Percentiles rank a stretch among this genome's conserved stretches.
These are phyloP conservation scores for Aspergillus ibericus DNA, from an alignment of 2,329 filamentous ascomycete species.

Conservation along the genomic window DNA sequence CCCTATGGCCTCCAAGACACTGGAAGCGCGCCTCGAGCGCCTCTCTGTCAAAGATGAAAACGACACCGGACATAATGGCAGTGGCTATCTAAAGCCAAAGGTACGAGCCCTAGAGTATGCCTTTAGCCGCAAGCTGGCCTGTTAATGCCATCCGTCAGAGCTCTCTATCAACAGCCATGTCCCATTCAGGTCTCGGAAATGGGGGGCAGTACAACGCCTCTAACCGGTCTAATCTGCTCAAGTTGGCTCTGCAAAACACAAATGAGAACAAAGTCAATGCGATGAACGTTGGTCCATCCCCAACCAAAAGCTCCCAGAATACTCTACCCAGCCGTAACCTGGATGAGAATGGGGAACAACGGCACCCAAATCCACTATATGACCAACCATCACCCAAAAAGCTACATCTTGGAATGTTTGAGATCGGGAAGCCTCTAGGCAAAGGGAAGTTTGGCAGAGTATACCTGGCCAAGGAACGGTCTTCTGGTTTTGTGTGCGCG, in stretches of 20 bases:
- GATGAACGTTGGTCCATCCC: slow-evolving; percentile 58
- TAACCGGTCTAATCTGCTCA: slow-evolving; percentile 78
- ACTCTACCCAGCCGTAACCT: slow-evolving; percentile 37
- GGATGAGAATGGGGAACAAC: slow-evolving; percentile 50
- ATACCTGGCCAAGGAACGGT: slow-evolving; percentile 78
- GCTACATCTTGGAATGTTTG: slow-evolving; percentile 91
- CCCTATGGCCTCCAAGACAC: slow-evolving; percentile 70
- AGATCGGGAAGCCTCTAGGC: slow-evolving; percentile 81
- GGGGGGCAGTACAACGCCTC: slow-evolving; percentile 48
- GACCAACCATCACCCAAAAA: slow-evolving; percentile 59
- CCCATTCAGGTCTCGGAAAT: slow-evolving; percentile 50
- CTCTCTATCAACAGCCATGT: slow-evolving; percentile 49
- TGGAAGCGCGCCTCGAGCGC: slow-evolving; percentile 87
- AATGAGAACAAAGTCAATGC: slow-evolving; percentile 61
- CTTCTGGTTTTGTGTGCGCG: slow-evolving; percentile 78
- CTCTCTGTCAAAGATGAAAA: slow-evolving; percentile 90
- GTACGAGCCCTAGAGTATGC: slow-evolving; percentile 47
- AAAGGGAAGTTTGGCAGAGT: slow-evolving; percentile 88
- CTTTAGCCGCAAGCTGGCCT: slow-evolving; percentile 2
- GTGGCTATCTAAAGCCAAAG: slow-evolving; percentile 71
- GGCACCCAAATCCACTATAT: slow-evolving; percentile 47
- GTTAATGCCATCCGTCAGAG: slow-evolving; percentile 37
- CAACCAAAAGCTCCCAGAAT: slow-evolving; percentile 59
- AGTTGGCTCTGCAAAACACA: slow-evolving; percentile 78
- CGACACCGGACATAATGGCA: slow-evolving; percentile 57